Base-by-base conservation (phyloP, 164 flowering plant species). In the Dillenia turbinata region DNA sequence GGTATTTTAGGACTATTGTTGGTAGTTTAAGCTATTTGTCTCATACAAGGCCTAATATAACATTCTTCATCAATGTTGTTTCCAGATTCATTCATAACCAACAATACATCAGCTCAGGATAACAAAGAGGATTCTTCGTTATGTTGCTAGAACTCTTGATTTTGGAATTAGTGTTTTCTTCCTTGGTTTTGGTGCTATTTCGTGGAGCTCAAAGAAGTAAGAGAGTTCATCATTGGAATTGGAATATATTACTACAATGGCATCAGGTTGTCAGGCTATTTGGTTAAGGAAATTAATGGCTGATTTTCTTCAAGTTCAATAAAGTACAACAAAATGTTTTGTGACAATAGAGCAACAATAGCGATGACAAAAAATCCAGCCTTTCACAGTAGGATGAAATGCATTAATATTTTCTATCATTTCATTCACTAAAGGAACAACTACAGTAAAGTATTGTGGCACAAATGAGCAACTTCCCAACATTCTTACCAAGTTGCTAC, bases 121-220 rank as follows among this genome's bases (percentile, higher is more conserved):
- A n/a, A 54, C 60, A 8, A 61, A 71, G 7, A 0, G 60, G 17
- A 58, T 71, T 10, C 40, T 71, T 4, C 13, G 49, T 4, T 62
- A 67, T n/a, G 9, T 66, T 12, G 33, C 5, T 3, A 63, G 9
- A 4, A 62, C 71, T 3, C 11, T 16, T 9, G 46, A 44, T 15
- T 61, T 22, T 55, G 66, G 69, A 2, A 22, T 62, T n/a, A 26
- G 15, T 64, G n/a, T 58, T 5, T 58, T 57, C n/a, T 14, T 49
- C 44, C 44, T 63, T 58, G 54, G 19, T 12, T 10, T 56, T 8
- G 15, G 40, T 5, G 33, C 49, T 17, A 44, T 74, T 14, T 71
- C 75, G 5, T 77, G 71, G 75, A 33, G 49, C 16, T 57, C 75
- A 15, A 66, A 66, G 52, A 71, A 72, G 50, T 66, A 76, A 63